Conservation (phyloP, 1,284 basidiomycete species). For the Trichosporon inkin region DNA sequence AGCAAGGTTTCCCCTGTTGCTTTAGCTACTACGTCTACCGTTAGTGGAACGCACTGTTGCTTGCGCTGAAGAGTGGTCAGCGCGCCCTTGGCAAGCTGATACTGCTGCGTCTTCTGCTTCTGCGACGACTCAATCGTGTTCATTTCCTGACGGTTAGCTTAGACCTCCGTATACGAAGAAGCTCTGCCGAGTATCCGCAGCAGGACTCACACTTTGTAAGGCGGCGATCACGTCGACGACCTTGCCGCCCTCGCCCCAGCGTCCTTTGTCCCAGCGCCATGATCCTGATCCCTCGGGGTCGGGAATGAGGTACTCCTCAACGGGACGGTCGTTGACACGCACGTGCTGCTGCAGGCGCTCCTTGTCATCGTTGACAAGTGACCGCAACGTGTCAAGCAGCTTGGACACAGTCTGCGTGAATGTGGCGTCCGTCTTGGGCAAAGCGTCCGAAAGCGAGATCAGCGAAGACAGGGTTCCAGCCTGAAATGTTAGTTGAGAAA, state of each 20-base stretch:
- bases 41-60: constrained; percentile 64
- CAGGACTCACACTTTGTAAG: constrained; percentile 18
- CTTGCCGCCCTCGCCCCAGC: constrained; percentile 75
- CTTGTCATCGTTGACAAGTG: constrained; percentile 83
- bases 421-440: constrained; percentile 85
- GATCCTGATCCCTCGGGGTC: constrained; percentile 14
- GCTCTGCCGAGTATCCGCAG: neutral
- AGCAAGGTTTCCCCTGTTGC: constrained; percentile 83
- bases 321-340: constrained; percentile 69
- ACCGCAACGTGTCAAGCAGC: constrained; percentile 89
- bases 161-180: neutral
- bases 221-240: constrained; percentile 75
- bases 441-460: constrained; percentile 81
- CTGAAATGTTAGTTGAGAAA: constrained; percentile 51
- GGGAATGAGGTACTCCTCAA: constrained; percentile 70
- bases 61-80: constrained; percentile 91
- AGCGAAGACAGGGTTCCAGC: constrained; percentile 91
- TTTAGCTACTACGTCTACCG: constrained; percentile 18
- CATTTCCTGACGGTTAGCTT: constrained; percentile 63
- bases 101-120: constrained; percentile 84
- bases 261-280: constrained; percentile 84
- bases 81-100: constrained; percentile 91
- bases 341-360: constrained; percentile 73
- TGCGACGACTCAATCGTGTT: constrained; percentile 80
- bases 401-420: constrained; percentile 86